A percentile compares a stretch with the other conserved stretches of the same genome.
These are phyloP conservation scores for Agaricus subrufescens DNA, from an alignment of 768 basidiomycete genomes.

Conservation along the genomic window DNA sequence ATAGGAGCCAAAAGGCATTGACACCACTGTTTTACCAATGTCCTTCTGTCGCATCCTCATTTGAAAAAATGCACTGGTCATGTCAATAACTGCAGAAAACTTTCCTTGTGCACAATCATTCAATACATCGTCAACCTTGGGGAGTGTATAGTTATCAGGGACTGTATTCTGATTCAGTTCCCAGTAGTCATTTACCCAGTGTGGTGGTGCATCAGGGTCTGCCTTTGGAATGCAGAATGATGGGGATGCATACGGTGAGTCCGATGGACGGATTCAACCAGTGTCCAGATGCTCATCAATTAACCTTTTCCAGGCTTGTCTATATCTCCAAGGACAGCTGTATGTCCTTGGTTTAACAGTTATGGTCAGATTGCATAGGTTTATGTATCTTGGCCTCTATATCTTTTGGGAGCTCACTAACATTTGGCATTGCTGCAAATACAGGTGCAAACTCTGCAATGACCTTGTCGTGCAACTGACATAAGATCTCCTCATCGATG, in stretches of 20 bases:
- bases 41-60: constrained; percentile 27
- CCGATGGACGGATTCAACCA: constrained; percentile 19
- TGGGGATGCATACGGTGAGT: constrained; percentile 25
- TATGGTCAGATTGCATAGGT: too few relatives aligned
- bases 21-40: constrained; percentile 20
- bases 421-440: too few relatives aligned
- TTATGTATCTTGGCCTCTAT: too few relatives aligned
- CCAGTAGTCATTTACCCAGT: constrained; percentile 31
- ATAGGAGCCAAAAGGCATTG: constrained; percentile 24
- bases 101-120: constrained; percentile 31
- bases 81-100: constrained; percentile 32
- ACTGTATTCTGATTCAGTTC: constrained; percentile 21
- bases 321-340: too few relatives aligned
- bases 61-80: constrained; percentile 27
- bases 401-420: too few relatives aligned
- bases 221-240: constrained; percentile 9
- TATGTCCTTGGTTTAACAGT: too few relatives aligned
- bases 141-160: constrained; percentile 14
- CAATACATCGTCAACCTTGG: constrained; percentile 14
- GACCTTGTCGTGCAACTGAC: too few relatives aligned
- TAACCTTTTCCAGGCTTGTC: too few relatives aligned
- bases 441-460: too few relatives aligned
- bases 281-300: constrained; percentile 28
- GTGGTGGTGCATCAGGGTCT: constrained; percentile 16
- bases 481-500: too few relatives aligned